Conservation (phyloP, 2,329 filamentous ascomycete genomes). For the Pseudogymnoascus sp. region DNA sequence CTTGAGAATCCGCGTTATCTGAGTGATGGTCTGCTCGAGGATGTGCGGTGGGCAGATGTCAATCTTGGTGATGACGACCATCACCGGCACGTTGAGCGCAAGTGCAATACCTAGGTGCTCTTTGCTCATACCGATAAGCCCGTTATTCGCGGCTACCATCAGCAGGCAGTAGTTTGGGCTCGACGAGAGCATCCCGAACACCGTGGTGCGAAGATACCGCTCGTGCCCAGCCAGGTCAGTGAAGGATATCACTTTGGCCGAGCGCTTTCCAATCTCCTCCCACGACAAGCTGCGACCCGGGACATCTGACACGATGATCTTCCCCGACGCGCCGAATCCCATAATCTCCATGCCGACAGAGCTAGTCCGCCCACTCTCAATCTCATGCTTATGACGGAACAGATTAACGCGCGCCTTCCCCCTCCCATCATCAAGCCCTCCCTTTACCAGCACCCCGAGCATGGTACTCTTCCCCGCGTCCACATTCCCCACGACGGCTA, state of each 20-base stretch:
- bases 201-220: conserved; percentile 87
- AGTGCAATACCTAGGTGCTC: conserved; percentile 94
- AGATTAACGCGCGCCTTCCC: conserved; percentile 91
- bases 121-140: conserved; percentile 94
- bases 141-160: conserved; percentile 98
- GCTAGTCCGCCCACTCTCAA: conserved; percentile 89
- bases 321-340: conserved; percentile 84
- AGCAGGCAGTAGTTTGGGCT: conserved; percentile 95
- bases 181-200: conserved; percentile 88
- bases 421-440: conserved; percentile 86
- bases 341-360: conserved; percentile 99
- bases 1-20: conserved; percentile 88
- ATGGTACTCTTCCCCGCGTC: conserved; percentile 97
- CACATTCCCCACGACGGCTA: conserved; percentile 95
- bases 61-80: conserved; percentile 97
- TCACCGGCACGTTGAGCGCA: conserved; percentile 90
- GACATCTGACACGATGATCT: conserved; percentile 72
- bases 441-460: conserved; percentile 91
- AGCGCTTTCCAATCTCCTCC: conserved; percentile 94
- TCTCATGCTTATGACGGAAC: conserved; percentile 96
- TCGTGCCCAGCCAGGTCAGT: conserved; percentile 94
- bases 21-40: conserved; percentile 82
- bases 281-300: conserved; percentile 84
- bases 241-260: conserved; percentile 94
- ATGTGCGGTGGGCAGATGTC: conserved; percentile 97